Percentiles rank a stretch among this genome's conserved stretches.
Evolutionary conservation across 2,329 filamentous ascomycete genomes (phyloP).

Genomic region (Fusarium citri): DNA sequence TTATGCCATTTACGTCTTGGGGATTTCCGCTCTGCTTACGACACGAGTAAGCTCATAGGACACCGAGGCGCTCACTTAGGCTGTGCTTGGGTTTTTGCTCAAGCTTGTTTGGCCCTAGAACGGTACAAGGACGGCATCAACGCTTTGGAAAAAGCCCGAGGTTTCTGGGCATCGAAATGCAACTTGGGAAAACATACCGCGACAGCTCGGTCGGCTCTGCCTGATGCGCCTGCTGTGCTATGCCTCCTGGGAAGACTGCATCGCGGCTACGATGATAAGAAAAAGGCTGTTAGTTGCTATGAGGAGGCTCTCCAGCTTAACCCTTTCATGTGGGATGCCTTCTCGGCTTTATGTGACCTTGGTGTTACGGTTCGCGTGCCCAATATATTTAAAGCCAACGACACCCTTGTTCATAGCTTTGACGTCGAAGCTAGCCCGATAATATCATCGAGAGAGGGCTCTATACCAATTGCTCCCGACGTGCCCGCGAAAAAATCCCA

Average conservation of each 20-base stretch:
- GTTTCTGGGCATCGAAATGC: constrained; percentile 79
- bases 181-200: constrained; percentile 87
- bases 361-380: constrained; percentile 82
- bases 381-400: constrained; percentile 86
- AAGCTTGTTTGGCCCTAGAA: constrained; percentile 84
- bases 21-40: constrained; percentile 86
- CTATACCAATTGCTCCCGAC: constrained; percentile 53
- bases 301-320: constrained; percentile 90
- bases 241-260: constrained; percentile 90
- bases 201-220: constrained; percentile 76
- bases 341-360: constrained; percentile 87
- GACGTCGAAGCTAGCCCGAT: constrained; percentile 49
- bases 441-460: constrained; percentile 54
- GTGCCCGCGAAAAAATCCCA: constrained; percentile 56
- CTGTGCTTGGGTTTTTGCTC: constrained; percentile 91
- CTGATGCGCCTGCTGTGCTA: constrained; percentile 85
- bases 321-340: constrained; percentile 98
- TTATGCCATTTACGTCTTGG: constrained; percentile 87
- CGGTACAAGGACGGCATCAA: constrained; percentile 83
- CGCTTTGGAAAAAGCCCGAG: constrained; percentile 83
- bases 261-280: constrained; percentile 82
- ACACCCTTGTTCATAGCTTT: constrained; percentile 62
- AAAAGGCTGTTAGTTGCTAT: constrained; percentile 86
- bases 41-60: constrained; percentile 78
- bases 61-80: constrained; percentile 81